These are phyloP conservation scores for Chlamydomonas sp. DNA, from an alignment of 139 green algal species.

Conservation along the genomic window DNA sequence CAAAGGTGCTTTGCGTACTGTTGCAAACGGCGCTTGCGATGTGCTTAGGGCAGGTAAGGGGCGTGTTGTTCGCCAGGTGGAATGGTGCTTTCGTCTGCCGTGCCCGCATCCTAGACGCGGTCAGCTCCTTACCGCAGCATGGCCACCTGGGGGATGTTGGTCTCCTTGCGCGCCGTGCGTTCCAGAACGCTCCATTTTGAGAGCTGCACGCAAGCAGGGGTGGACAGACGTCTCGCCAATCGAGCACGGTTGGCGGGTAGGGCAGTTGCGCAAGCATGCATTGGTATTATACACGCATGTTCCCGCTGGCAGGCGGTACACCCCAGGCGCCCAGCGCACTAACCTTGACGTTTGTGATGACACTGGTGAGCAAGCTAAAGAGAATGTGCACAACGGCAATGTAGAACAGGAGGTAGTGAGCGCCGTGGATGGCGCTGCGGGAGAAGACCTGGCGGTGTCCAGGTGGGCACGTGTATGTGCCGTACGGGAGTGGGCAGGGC, in stretches of 20 bases:
- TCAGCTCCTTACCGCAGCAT: constrained; percentile 1
- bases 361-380: constrained; percentile 35
- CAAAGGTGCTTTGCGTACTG: too few relatives aligned
- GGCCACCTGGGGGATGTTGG: constrained; percentile 22
- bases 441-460: constrained; percentile 32
- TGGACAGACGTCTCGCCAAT: too few relatives aligned
- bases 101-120: too few relatives aligned
- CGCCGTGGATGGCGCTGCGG: constrained; percentile 3
- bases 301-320: neutral
- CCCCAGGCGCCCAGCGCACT: neutral
- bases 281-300: too few relatives aligned
- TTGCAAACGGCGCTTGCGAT: too few relatives aligned
- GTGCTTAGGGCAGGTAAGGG: neutral
- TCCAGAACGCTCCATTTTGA: constrained; percentile 23
- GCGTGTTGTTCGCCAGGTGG: too few relatives aligned
- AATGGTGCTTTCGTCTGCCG: too few relatives aligned
- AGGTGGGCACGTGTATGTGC: neutral
- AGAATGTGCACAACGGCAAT: constrained; percentile 44
- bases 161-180: constrained; percentile 31
- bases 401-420: constrained; percentile 46
- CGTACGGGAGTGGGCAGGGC: neutral
- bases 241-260: too few relatives aligned
- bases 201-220: neutral
- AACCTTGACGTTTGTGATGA: constrained; percentile 31
- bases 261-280: too few relatives aligned